Percentiles rank a stretch among this genome's conserved stretches.
Conservation (phyloP, 2,329 filamentous ascomycete species). For the Rhinocladiella similis region DNA sequence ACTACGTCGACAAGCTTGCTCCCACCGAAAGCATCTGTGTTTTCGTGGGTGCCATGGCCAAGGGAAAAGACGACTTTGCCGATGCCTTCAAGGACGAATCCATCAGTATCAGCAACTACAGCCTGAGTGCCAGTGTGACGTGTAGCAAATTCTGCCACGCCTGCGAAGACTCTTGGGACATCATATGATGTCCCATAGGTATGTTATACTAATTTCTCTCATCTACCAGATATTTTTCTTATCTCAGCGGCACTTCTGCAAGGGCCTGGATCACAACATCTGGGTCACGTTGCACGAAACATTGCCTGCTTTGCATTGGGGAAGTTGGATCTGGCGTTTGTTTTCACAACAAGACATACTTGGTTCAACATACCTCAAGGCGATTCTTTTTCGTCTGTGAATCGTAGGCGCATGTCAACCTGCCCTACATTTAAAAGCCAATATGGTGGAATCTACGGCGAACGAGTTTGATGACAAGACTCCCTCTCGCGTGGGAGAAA, state of each 20-base stretch:
- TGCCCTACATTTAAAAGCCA: conserved; percentile 28
- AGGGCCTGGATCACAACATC: conserved; percentile 72
- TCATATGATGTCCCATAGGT: conserved; percentile 63
- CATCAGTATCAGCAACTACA: conserved; percentile 98
- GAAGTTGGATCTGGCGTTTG: conserved; percentile 68
- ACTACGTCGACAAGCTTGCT: conserved; percentile 79
- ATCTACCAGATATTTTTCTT: conserved; percentile 12
- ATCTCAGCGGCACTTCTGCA: conserved; percentile 27
- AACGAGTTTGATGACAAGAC: not conserved
- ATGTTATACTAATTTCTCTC: conserved; percentile 10
- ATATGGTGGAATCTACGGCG: not conserved
- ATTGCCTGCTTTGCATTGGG: conserved; percentile 56
- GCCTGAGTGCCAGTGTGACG: conserved; percentile 92
- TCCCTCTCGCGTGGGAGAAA: too few relatives aligned
- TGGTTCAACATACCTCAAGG: conserved; percentile 68
- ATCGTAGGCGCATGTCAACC: conserved; percentile 26
- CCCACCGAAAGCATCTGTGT: conserved; percentile 93
- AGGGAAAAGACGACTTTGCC: conserved; percentile 92
- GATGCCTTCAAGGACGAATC: conserved; percentile 94
- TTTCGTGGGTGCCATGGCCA: conserved; percentile 98
- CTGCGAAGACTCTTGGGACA: conserved; percentile 92
- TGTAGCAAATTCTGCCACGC: conserved; percentile 99
- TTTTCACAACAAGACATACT: conserved; percentile 83
- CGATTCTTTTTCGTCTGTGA: conserved; percentile 37
- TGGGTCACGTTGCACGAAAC: conserved; percentile 50